phyloP scores from a whole-genome alignment of 768 basidiomycete species.

The Collybia sp. region DNA sequence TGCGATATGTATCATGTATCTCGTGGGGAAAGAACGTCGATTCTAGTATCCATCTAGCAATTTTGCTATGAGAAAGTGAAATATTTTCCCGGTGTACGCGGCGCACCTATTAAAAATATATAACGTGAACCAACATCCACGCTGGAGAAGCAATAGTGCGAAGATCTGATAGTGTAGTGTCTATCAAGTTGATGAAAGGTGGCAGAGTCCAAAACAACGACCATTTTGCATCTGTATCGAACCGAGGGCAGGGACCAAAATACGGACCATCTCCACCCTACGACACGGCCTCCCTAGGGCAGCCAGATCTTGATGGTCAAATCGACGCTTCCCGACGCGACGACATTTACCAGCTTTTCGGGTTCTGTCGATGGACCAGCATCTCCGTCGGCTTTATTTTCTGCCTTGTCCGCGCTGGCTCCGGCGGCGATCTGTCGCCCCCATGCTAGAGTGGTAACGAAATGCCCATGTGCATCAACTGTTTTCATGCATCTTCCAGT shows the following conservation, averaged over 20 bases:
- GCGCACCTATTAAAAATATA: slow-evolving; percentile 8
- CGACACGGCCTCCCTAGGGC: slow-evolving; percentile 31
- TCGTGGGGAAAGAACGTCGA: slow-evolving; percentile 8
- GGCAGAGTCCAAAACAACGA: not conserved
- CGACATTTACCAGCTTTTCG: slow-evolving; percentile 64
- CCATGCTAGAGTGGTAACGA: slow-evolving; percentile 81
- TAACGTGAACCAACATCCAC: slow-evolving; percentile 4
- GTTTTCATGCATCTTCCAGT: slow-evolving; percentile 85
- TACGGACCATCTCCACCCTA: not conserved
- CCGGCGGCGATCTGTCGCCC: slow-evolving; percentile 52
- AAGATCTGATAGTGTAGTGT: no score
- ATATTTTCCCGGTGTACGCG: not conserved
- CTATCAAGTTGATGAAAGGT: not conserved
- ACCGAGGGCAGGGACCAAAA: not conserved
- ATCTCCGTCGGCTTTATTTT: slow-evolving; percentile 19
- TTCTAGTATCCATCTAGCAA: slow-evolving; percentile 7
- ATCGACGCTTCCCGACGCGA: slow-evolving; percentile 67
- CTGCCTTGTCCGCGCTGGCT: slow-evolving; percentile 26
- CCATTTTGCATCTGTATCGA: not conserved
- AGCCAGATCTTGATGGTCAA: slow-evolving; percentile 64
- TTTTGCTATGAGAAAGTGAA: not conserved
- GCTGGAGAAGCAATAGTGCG: no score
- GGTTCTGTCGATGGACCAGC: slow-evolving; percentile 20
- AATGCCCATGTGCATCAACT: slow-evolving; percentile 83
- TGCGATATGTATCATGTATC: slow-evolving; percentile 4